Evolutionary conservation across 1,284 basidiomycete species (phyloP).

Genomic region (Leccinum fallax): DNA sequence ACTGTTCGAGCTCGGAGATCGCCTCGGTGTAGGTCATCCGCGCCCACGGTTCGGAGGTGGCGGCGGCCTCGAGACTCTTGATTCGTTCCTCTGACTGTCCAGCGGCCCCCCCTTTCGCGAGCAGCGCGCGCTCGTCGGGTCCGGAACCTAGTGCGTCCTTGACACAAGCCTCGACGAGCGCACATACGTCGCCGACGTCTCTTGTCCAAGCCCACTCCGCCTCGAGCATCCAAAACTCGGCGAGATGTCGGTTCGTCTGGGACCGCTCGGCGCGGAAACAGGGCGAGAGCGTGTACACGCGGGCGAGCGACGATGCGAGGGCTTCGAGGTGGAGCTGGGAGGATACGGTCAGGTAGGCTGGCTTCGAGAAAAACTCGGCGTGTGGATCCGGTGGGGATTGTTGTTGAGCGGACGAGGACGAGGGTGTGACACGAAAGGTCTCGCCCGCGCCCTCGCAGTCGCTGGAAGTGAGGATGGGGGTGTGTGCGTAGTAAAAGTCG

Average conservation of each 20-base stretch:
- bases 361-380: slow-evolving; percentile 65
- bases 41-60: slow-evolving; percentile 53
- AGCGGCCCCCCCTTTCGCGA: slow-evolving; percentile 41
- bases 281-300: slow-evolving; percentile 91
- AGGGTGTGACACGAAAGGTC: slow-evolving; percentile 71
- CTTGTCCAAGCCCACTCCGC: slow-evolving; percentile 79
- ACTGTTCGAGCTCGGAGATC: slow-evolving; percentile 55
- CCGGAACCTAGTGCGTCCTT: slow-evolving; percentile 46
- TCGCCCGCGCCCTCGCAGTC: slow-evolving; percentile 99
- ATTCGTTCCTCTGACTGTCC: slow-evolving; percentile 23
- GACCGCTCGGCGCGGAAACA: slow-evolving; percentile 93
- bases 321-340: slow-evolving; percentile 96
- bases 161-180: slow-evolving; percentile 70
- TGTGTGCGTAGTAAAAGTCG: slow-evolving; percentile 81
- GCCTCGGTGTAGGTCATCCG: slow-evolving; percentile 85
- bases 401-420: slow-evolving; percentile 22
- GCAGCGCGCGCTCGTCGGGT: slow-evolving; percentile 35
- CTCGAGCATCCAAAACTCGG: slow-evolving; percentile 99
- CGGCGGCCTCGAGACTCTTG: slow-evolving; percentile 37
- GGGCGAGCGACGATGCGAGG: slow-evolving; percentile 72
- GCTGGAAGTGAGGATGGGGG: slow-evolving; percentile 87
- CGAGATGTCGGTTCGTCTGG: slow-evolving; percentile 88
- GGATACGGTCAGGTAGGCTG: slow-evolving; percentile 92
- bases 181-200: slow-evolving; percentile 60
- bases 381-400: slow-evolving; percentile 15